Evolutionary conservation across 345 rosid species (phyloP), one percentile per base, ranked within the genome.

Genomic region (Mercurialis annua): DNA sequence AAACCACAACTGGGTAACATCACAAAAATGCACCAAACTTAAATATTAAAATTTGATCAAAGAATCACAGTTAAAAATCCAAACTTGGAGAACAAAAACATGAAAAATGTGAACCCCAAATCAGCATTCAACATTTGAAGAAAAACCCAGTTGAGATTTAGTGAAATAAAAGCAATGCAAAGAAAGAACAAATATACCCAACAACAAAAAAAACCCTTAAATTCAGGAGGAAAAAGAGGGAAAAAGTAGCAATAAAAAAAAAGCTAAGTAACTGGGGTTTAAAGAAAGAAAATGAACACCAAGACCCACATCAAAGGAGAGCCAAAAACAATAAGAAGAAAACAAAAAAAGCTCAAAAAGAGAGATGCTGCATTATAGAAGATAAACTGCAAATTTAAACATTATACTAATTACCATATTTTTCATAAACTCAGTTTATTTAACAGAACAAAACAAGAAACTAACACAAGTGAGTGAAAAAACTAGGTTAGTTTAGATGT

Each of bases 371-470:
- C 65, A 70, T 71, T 54, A 73, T 60, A 65, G 80, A 83, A 73
- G 66, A 83, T 76, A 75, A 76, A 71, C 24, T 71, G 65, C 60
- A 77, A 18, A 51, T 75, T 67, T 20, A 42, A 33, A 11, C 44
- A 71, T 70, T 40, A 40, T 40, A 10, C n/a, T n/a, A n/a, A n/a
- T n/a, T n/a, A n/a, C n/a, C n/a, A n/a, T n/a, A n/a, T n/a, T n/a
- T n/a, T n/a, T n/a, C n/a, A n/a, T n/a, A n/a, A n/a, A 6, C 23
- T 44, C 20, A 29, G 2, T 43, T 29, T 6, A 55, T 43, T 23
- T 42, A 57, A 42, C 71, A 62, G 78, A 80, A 79, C 77, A 77
- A 81, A 47, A 9, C 5, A 83, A 79, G 72, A 78, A 77, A 76
- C 74, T 49, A 71, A 62, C 78, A 52, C 66, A 16, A 61, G 10